Conservation (phyloP, 176 grass and related monocot genomes). For the Olyra latifolia region DNA sequence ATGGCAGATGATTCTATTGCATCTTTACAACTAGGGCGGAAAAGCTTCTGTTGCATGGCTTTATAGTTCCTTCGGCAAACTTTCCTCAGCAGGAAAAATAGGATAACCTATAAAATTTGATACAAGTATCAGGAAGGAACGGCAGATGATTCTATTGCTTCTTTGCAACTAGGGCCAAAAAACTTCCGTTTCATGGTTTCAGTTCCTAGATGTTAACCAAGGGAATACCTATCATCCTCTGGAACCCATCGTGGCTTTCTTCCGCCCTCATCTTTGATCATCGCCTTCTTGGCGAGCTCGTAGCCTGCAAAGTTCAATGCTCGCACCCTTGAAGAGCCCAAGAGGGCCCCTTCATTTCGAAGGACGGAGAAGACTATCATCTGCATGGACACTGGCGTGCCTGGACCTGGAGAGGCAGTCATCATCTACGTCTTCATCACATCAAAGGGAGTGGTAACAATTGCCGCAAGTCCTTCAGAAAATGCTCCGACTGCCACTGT, state of each 20-base stretch:
- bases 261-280: slow-evolving; percentile 54
- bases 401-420: slow-evolving; percentile 80
- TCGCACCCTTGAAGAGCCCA: slow-evolving; percentile 82
- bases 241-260: slow-evolving; percentile 18
- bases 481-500: slow-evolving; percentile 73
- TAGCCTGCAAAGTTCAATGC: slow-evolving; percentile 99
- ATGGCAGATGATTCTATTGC: background rate
- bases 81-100: no score
- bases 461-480: slow-evolving; percentile 82
- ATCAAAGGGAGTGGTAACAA: slow-evolving; percentile 91
- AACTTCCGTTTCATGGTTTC: no score
- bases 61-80: no score
- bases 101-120: no score
- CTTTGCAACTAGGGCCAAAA: no score
- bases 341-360: slow-evolving; percentile 70
- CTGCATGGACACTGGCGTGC: slow-evolving; percentile 85
- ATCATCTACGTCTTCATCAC: slow-evolving; percentile 98
- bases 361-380: slow-evolving; percentile 88
- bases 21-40: slow-evolving; percentile 14
- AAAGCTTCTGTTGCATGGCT: slow-evolving; percentile 6
- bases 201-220: slow-evolving; percentile 6
- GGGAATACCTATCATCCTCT: slow-evolving; percentile 8
- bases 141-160: no score
- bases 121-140: no score
- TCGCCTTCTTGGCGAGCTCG: slow-evolving; percentile 90